Evolutionary conservation across 768 basidiomycete genomes (phyloP), one percentile per base, ranked within the genome.

Genomic region (Pleurotus tuoliensis): DNA sequence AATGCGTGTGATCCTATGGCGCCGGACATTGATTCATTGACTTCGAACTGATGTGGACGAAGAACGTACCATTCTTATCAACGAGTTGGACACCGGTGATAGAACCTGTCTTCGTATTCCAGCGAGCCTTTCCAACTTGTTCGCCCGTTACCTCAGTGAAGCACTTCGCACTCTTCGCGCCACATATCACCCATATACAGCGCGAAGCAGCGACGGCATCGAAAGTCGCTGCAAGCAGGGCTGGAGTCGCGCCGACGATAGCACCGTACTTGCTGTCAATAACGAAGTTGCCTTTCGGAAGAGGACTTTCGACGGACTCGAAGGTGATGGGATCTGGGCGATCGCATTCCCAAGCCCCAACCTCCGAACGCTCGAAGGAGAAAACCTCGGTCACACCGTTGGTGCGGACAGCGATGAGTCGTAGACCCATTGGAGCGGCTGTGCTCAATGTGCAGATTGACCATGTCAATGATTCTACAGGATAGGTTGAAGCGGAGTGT

Each of bases 351-450:
- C 66, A 66, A 16, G 67, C 56, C 8, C 77, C 72, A 22, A 66
- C 66, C 3, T 65, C 62, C 5, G 70, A 67, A 44, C 72, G 76
- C 5, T 54, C 59, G 41, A 87, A 65, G 7, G 81, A 85, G 66
- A 83, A 84, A 16, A 90, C 70, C 39, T 84, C 78, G 3, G 80
- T 79, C 43, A 74, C 62, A 0, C 92, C 91, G 12, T 84, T 85
- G 1, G 69, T 69, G 48, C 78, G 77, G 5, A 77, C 73, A 1
- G 84, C 85, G 30, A 94, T 71, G 30, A 96, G 76, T 1, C 90
- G 82, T 61, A 87, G 66, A 34, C 70, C 73, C 45, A 67, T 69
- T 56, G 74, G 76, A 64, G 70, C 52, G 62, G 83, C 81, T 66
- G 80, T 70, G 4, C 77, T 78, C 18, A 86, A 64, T 2, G 78